Evolutionary conservation across 257 asterid genomes (phyloP).

Genomic region (Petunia secreta): DNA sequence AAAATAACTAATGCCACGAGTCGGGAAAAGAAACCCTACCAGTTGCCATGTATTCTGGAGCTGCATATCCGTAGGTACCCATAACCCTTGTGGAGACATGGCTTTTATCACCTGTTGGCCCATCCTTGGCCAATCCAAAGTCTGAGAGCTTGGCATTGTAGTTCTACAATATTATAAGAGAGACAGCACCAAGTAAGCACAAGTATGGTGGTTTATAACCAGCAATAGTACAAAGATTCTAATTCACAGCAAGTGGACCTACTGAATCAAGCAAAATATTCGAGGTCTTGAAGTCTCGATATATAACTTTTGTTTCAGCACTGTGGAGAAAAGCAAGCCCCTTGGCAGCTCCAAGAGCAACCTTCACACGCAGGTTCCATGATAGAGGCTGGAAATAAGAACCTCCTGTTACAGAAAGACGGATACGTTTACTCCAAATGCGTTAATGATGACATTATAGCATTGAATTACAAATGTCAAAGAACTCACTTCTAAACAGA

Average conservation of each 20-base stretch:
- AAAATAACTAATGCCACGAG: not conserved
- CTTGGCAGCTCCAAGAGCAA: constrained; percentile 86
- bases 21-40: constrained; percentile 45
- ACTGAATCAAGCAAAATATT: constrained; percentile 87
- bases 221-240: not conserved
- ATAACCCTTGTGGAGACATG: constrained; percentile 76
- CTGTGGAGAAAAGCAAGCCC: constrained; percentile 93
- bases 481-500: constrained; percentile 39
- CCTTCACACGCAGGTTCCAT: constrained; percentile 87
- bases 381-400: constrained; percentile 93
- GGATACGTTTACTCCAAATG: not conserved
- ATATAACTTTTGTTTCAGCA: constrained; percentile 79
- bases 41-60: constrained; percentile 85
- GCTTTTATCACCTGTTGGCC: constrained; percentile 77
- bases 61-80: constrained; percentile 93
- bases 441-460: not conserved
- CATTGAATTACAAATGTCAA: not conserved
- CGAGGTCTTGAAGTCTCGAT: constrained; percentile 84
- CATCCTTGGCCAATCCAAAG: constrained; percentile 93
- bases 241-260: not conserved
- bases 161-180: constrained; percentile 49
- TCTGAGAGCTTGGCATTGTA: constrained; percentile 94
- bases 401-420: constrained; percentile 58
- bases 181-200: not conserved
- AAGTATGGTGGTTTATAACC: not conserved